Percentiles rank a stretch among this genome's conserved stretches.
phyloP scores from a whole-genome alignment of 2,329 filamentous ascomycete genomes.

The Alternaria arbusti region DNA sequence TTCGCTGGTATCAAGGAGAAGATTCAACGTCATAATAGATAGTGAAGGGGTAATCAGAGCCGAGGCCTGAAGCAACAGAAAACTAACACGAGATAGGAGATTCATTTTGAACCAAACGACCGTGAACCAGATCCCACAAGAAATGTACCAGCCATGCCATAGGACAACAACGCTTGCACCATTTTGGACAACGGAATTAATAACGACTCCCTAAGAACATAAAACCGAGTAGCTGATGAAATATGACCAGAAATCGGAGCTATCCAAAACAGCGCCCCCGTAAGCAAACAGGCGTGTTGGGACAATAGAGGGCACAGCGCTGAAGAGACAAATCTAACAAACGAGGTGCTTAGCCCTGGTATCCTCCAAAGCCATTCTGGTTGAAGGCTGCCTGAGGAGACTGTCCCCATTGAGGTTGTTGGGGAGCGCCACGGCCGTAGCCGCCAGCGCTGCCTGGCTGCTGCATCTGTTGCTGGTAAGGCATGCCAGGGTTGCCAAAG shows the following conservation, averaged over 20 bases:
- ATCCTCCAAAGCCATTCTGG: constrained; percentile 64
- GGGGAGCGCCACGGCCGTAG: constrained; percentile 76
- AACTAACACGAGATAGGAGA: constrained; percentile 30
- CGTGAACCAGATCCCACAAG: constrained; percentile 32
- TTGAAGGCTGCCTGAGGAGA: constrained; percentile 55
- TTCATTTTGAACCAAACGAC: constrained; percentile 31
- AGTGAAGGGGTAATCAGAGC: constrained; percentile 22
- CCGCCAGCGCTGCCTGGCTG: constrained; percentile 75
- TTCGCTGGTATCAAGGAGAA: constrained; percentile 20
- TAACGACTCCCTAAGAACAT: constrained; percentile 39
- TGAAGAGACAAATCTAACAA: constrained; percentile 31
- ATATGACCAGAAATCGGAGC: constrained; percentile 37
- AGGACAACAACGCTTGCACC: constrained; percentile 27
- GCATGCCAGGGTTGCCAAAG: constrained; percentile 66
- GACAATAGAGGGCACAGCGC: constrained; percentile 39
- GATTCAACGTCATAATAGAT: constrained; percentile 36
- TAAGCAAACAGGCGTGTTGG: constrained; percentile 45
- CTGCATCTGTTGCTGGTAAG: constrained; percentile 53
- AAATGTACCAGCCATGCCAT: constrained; percentile 33
- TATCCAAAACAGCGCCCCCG: constrained; percentile 47
- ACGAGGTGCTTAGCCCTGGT: constrained; percentile 59
- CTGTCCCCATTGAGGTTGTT: constrained; percentile 61
- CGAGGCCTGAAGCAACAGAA: constrained; percentile 16
- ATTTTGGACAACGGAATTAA: constrained; percentile 34
- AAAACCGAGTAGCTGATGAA: constrained; percentile 41